Base-by-base conservation (phyloP, 78 protist species). In the Blattamonas nauphoetae region DNA sequence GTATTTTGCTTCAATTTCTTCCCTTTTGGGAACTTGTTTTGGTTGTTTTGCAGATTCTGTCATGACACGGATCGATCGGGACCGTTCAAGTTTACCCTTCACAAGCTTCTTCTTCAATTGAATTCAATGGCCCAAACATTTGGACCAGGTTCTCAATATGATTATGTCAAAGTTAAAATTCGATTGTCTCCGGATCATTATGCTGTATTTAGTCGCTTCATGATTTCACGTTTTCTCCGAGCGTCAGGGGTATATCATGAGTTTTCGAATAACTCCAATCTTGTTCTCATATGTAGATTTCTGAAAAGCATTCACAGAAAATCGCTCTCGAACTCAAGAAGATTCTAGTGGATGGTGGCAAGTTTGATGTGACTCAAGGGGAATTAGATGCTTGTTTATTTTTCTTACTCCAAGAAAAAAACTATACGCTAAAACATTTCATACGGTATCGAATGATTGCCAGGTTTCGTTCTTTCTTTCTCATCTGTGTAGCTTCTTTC, bases 291-390 rank as follows among this genome's bases (percentile, higher is more conserved):
- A 1, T 34, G 45, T 3, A 81, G 85, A 81, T 81, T 6, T 42
- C 45, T 2, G 45, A 5, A 35, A 3, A 2, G 1, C 45, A 81
- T 3, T n/a, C 63, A 4, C 3, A 36, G n/a, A 1, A 1, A 41
- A 81, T 81, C 45, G n/a, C 85, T 35, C 85, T 81, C 1, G 2
- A 1, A 41, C 45, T 81, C 38, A 81, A 81, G 45, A 81, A 81
- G 45, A 2, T 5, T 35, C 85, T 81, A 4, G 85, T 81, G 42
- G 85, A 81, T 41, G 45, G 1, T 1, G 3, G 3, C 32, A 1
- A 4, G 29, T 41, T 81, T 35, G 3, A 81, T 35, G 2, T 81
- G 29, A 4, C 3, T 1, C 85, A 81, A 41, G 41, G 41, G 29
- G 63, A 81, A 34, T 2, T 81, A 5, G 85, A 81, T 11, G 2